Conservation (phyloP, 768 basidiomycete genomes). For the Mycena rosella region DNA sequence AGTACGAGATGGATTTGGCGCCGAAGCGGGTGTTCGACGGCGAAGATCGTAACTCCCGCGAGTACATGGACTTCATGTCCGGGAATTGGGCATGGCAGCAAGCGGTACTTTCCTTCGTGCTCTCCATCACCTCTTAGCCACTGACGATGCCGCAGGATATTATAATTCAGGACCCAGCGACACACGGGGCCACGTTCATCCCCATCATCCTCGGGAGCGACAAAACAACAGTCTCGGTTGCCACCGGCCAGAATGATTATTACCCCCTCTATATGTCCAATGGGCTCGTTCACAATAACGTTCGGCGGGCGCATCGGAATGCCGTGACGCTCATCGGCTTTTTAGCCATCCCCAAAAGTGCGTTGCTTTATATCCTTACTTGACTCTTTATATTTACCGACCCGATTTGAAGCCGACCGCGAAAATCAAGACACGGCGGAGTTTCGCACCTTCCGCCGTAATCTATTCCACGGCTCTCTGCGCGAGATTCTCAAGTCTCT, state of each 20-base stretch:
- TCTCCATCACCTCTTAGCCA: not conserved
- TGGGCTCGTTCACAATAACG: not conserved
- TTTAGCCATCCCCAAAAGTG: slow-evolving; percentile 40
- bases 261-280: slow-evolving; percentile 35
- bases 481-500: too few relatives aligned
- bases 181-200: slow-evolving; percentile 32
- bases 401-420: too few relatives aligned
- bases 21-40: slow-evolving; percentile 35
- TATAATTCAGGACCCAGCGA: slow-evolving; percentile 28
- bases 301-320: slow-evolving; percentile 39
- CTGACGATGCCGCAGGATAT: slow-evolving; percentile 32
- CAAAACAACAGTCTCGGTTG: slow-evolving; percentile 41
- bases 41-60: too few relatives aligned
- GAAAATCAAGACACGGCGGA: too few relatives aligned
- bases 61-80: slow-evolving; percentile 40
- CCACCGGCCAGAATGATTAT: slow-evolving; percentile 38
- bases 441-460: too few relatives aligned
- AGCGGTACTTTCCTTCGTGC: slow-evolving; percentile 30
- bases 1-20: slow-evolving; percentile 41
- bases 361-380: slow-evolving; percentile 40
- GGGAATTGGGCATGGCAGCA: slow-evolving; percentile 42
- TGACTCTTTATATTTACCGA: slow-evolving; percentile 13
- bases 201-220: slow-evolving; percentile 38
- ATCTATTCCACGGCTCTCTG: too few relatives aligned
- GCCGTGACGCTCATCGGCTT: slow-evolving; percentile 34